A percentile compares a stretch with the other conserved stretches of the same genome.
Evolutionary conservation across 371 early-diverging fungal species (phyloP).

Genomic region (Zychaea mexicana): DNA sequence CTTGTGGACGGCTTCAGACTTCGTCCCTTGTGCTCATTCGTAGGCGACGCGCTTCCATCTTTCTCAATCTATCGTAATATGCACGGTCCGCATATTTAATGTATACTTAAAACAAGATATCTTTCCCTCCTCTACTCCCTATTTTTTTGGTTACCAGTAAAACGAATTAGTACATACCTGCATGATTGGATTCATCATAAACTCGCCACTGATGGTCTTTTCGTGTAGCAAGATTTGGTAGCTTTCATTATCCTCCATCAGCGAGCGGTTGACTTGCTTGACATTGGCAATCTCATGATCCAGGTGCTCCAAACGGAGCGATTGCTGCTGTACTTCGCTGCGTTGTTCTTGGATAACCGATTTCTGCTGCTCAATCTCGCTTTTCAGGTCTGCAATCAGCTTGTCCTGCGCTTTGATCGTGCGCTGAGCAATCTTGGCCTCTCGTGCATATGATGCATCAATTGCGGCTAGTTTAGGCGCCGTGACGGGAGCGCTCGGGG

Average conservation of each 20-base stretch:
- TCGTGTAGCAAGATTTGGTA: conserved; percentile 82
- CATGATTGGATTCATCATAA: conserved; percentile 65
- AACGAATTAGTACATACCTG: too few relatives aligned
- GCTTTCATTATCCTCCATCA: conserved; percentile 87
- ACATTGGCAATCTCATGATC: conserved; percentile 65
- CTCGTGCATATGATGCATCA: conserved; percentile 48
- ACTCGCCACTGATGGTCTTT: conserved; percentile 81
- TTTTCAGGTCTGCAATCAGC: conserved; percentile 43
- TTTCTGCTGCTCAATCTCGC: conserved; percentile 43
- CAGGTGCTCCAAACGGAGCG: conserved; percentile 48
- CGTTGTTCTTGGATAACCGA: conserved; percentile 39
- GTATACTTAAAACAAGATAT: too few relatives aligned
- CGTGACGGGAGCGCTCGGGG: background rate
- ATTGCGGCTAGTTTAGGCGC: conserved; percentile 41
- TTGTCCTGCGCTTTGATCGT: conserved; percentile 58
- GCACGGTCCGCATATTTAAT: too few relatives aligned
- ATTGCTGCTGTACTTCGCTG: conserved; percentile 39
- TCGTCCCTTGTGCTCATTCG: conserved; percentile 13
- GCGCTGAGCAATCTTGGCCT: conserved; percentile 53
- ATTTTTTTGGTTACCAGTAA: conserved; percentile 62
- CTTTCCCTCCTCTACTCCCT: too few relatives aligned
- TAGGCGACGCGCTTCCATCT: background rate
- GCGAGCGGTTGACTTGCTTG: conserved; percentile 65
- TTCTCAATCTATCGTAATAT: conserved; percentile 3
- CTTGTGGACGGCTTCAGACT: conserved; percentile 21